Percentiles rank a stretch among this genome's conserved stretches.
Evolutionary conservation across 331 rosid species (phyloP).

Genomic region (Acacia pycnantha): DNA sequence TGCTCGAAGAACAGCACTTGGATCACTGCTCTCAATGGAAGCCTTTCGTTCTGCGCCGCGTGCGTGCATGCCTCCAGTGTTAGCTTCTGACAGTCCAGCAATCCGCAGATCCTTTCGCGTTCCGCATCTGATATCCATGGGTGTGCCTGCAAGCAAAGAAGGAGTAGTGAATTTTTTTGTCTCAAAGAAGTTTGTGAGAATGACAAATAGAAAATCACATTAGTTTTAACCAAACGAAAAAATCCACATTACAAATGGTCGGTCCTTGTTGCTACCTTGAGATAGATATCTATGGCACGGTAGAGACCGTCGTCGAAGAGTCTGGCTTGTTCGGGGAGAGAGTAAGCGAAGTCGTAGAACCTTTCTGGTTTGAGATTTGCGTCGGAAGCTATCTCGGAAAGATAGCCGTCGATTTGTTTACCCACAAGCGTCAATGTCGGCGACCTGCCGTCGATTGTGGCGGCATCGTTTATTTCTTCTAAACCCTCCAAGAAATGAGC

Average conservation of each 20-base stretch:
- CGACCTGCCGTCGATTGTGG: conserved; percentile 34
- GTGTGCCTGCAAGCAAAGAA: conserved; percentile 59
- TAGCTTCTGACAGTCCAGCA: conserved; percentile 77
- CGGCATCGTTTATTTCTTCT: conserved; percentile 38
- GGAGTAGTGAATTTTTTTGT: neutral
- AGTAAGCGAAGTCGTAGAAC: conserved; percentile 62
- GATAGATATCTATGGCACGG: conserved; percentile 90
- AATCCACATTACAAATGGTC: neutral
- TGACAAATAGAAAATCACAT: neutral
- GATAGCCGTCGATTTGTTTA: conserved; percentile 75
- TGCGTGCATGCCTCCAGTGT: conserved; percentile 97
- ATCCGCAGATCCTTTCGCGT: conserved; percentile 75
- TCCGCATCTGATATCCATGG: conserved; percentile 70
- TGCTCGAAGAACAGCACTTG: conserved; percentile 97
- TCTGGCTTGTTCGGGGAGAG: conserved; percentile 83
- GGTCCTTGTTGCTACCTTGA: conserved; percentile 49
- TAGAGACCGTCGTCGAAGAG: conserved; percentile 94
- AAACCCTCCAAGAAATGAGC: conserved; percentile 46
- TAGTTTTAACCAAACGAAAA: neutral
- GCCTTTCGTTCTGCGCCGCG: conserved; percentile 98
- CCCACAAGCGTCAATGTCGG: conserved; percentile 79
- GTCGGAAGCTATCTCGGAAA: conserved; percentile 94
- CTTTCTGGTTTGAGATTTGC: conserved; percentile 77
- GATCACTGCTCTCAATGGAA: conserved; percentile 88
- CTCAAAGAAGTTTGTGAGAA: neutral